These are phyloP conservation scores for Collariella sp. DNA, from an alignment of 495 filamentous ascomycete genomes.

Conservation along the genomic window DNA sequence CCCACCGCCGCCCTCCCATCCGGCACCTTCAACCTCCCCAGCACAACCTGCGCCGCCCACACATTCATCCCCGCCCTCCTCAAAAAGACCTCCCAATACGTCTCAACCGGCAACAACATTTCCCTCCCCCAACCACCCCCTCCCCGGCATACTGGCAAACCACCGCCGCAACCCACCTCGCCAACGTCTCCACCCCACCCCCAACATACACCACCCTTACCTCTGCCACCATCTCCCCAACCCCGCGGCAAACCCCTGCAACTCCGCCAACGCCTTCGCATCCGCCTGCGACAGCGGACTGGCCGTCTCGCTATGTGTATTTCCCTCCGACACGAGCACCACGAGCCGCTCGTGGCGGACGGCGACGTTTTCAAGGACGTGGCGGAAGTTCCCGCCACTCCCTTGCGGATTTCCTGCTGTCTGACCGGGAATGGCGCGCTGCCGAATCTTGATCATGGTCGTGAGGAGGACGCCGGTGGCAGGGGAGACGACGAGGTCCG, in stretches of 20 bases:
- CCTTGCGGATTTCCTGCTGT: slow-evolving; percentile 3
- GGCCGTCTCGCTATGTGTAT: slow-evolving; percentile 28
- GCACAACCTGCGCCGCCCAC: slow-evolving; percentile 65
- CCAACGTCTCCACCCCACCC: slow-evolving; percentile 49
- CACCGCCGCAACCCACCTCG: slow-evolving; percentile 47
- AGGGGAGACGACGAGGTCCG: slow-evolving; percentile 69
- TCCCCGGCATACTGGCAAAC: slow-evolving; percentile 34
- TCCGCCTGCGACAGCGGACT: slow-evolving; percentile 39
- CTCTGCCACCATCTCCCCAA: slow-evolving; percentile 30
- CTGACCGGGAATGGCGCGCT: slow-evolving; percentile 53
- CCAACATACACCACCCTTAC: slow-evolving; percentile 45
- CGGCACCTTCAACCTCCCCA: slow-evolving; percentile 42
- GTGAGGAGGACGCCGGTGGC: slow-evolving; percentile 61
- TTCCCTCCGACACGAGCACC: slow-evolving; percentile 57
- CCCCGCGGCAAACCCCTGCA: slow-evolving; percentile 43
- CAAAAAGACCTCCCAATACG: slow-evolving; percentile 67
- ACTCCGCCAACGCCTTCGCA: slow-evolving; percentile 43
- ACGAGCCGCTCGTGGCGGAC: slow-evolving; percentile 59
- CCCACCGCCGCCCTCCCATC: slow-evolving; percentile 16
- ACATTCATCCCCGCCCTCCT: slow-evolving; percentile 68
- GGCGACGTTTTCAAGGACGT: slow-evolving; percentile 49
- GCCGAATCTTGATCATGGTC: slow-evolving; percentile 64
- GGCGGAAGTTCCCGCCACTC: slow-evolving; percentile 38
- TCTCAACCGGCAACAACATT: slow-evolving; percentile 41
- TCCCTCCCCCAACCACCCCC: slow-evolving; percentile 18